Base-by-base conservation (phyloP, 768 basidiomycete species). In the Crucibulum laeve region DNA sequence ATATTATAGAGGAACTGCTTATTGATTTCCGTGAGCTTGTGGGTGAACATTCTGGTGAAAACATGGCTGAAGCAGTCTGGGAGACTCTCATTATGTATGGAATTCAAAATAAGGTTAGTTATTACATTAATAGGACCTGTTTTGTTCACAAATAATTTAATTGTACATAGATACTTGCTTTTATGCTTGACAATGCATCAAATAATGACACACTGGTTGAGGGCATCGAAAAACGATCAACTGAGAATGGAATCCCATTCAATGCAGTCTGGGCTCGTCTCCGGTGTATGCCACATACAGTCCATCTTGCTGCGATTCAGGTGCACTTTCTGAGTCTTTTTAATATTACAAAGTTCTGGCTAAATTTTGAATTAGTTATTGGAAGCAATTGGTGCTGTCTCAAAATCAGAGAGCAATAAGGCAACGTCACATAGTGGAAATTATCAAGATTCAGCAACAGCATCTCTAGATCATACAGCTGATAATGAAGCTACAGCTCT, bases 351-450 rank as follows among this genome's bases (percentile, higher is more conserved):
- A 37, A 25, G 30, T 22, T 15, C 19, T 37, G 14, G 15, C 17
- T 15, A 25, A 28, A 22, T 17, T 10, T 38, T 26, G 32, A 5
- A 13, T 25, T 43, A 65, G 65, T 53, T 68, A 5, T 57, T 68
- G 1, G 57, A 66, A 36, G 58, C 43, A 1, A 64, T 65, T 30
- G 57, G 64, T 5, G 57, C 48, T 1, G 38, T 63, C 5, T 55
- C 48, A 3, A 47, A 44, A 25, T 18, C 38, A 4, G 58, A 57
- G 4, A 35, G 43, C 5, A 50, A 48, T 28, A 56, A 55, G 33
- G 56, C 54, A 0, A 22, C 38, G 1, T 51, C 53, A 0, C 30
- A 22, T 2, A 46, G 46, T 40, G 49, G 49, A 8, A 52, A 51
- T 19, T 56, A 58, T 38, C 56, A 62, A 43, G 52, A 63, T 28